phyloP scores from a whole-genome alignment of 345 rosid genomes.

The Zanthoxylum bungeanum region DNA sequence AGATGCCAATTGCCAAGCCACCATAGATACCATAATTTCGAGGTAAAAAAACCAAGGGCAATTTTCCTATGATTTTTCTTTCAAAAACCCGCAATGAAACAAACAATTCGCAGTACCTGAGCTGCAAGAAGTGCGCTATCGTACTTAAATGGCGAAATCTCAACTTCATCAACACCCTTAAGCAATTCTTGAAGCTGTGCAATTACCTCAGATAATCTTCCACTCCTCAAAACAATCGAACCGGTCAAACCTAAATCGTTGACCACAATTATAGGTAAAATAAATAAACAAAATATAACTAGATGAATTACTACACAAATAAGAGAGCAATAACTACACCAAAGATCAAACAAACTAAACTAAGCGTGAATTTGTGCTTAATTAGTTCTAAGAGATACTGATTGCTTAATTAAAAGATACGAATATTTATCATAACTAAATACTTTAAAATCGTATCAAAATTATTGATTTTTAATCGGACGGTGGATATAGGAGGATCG shows the following conservation, averaged over 20 bases:
- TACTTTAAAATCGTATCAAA: neutral
- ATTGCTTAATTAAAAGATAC: neutral
- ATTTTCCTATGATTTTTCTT: neutral
- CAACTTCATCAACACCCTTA: slow-evolving; percentile 59
- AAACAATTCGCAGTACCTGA: slow-evolving; percentile 51
- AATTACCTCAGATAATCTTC: slow-evolving; percentile 69
- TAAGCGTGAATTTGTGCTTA: neutral
- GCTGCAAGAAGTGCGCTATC: slow-evolving; percentile 65
- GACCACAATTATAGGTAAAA: neutral
- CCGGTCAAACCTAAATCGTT: slow-evolving; percentile 65
- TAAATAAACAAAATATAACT: neutral
- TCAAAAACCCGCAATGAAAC: neutral
- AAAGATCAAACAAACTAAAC: neutral
- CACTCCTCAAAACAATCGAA: slow-evolving; percentile 67
- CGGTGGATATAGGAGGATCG: neutral
- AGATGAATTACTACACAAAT: neutral
- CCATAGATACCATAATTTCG: neutral
- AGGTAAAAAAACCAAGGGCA: neutral
- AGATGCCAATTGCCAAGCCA: neutral
- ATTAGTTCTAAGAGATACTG: neutral
- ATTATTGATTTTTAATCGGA: neutral
- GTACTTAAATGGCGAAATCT: slow-evolving; percentile 51
- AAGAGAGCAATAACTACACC: neutral
- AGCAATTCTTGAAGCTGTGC: slow-evolving; percentile 82
- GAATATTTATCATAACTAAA: neutral